These are phyloP conservation scores for Penicillium cinerascens DNA, from an alignment of 495 filamentous ascomycete genomes.

Conservation along the genomic window DNA sequence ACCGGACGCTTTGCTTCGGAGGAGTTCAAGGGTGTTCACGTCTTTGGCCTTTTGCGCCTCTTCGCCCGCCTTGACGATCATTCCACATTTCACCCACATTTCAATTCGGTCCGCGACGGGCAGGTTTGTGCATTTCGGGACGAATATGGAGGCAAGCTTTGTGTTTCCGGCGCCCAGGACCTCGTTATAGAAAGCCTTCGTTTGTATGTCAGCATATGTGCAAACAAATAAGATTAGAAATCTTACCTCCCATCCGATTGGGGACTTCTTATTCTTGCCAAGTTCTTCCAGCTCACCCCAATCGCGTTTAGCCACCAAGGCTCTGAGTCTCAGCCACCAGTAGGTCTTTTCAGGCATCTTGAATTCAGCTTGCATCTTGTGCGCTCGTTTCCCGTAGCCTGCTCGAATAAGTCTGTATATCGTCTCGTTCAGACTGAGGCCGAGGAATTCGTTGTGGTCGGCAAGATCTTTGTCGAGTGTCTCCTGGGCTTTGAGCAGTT, in stretches of 20 bases:
- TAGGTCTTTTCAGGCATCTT: slow-evolving; percentile 84
- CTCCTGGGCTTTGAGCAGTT: slow-evolving; percentile 81
- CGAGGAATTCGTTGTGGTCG: slow-evolving; percentile 63
- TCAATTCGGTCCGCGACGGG: slow-evolving; percentile 66
- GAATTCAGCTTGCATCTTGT: slow-evolving; percentile 86
- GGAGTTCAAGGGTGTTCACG: slow-evolving; percentile 58
- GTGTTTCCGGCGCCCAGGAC: slow-evolving; percentile 85
- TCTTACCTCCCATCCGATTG: slow-evolving; percentile 94
- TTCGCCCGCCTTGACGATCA: slow-evolving; percentile 86
- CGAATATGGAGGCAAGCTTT: slow-evolving; percentile 75
- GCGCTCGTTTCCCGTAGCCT: slow-evolving; percentile 74
- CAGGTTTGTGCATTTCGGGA: slow-evolving; percentile 76
- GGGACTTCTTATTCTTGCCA: slow-evolving; percentile 63
- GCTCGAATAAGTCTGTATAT: slow-evolving; percentile 74
- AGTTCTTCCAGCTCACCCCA: slow-evolving; percentile 91
- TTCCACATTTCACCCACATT: slow-evolving; percentile 96
- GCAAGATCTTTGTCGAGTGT: slow-evolving; percentile 74
- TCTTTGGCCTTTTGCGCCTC: slow-evolving; percentile 85
- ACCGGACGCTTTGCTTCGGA: slow-evolving; percentile 56
- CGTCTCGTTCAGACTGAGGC: slow-evolving; percentile 85
- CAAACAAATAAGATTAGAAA: slow-evolving; percentile 8
- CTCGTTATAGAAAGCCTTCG: slow-evolving; percentile 86
- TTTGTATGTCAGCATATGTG: slow-evolving; percentile 21
- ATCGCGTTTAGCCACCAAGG: slow-evolving; percentile 81
- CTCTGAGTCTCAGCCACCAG: slow-evolving; percentile 89